phyloP scores from a whole-genome alignment of 371 early-diverging fungal genomes.

The Syncephalis plumigaleata region DNA sequence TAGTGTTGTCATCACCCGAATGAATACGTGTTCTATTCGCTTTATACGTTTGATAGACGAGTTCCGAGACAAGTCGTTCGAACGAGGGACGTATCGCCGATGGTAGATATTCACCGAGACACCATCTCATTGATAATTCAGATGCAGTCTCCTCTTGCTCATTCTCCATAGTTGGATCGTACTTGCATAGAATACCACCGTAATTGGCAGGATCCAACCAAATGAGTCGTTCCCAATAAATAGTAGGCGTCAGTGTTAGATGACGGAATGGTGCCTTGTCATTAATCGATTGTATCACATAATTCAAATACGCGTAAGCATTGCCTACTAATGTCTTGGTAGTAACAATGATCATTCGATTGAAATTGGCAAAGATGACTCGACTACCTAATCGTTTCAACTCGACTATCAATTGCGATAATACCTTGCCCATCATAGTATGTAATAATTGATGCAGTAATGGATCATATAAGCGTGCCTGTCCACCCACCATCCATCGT shows the following conservation, averaged over 20 bases:
- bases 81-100: conserved; percentile 49
- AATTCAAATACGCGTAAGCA: conserved; percentile 54
- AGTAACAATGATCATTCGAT: conserved; percentile 64
- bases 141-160: conserved; percentile 7
- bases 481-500: conserved; percentile 71
- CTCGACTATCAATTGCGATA: conserved; percentile 63
- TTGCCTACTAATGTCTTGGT: conserved; percentile 49
- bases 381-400: conserved; percentile 54
- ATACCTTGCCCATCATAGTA: conserved; percentile 75
- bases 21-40: neutral
- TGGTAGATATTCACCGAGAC: conserved; percentile 73
- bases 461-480: conserved; percentile 70
- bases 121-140: conserved; percentile 58
- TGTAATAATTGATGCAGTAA: conserved; percentile 56
- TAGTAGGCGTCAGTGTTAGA: conserved; percentile 32
- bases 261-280: conserved; percentile 57
- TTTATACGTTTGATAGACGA: conserved; percentile 24
- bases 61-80: conserved; percentile 26
- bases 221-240: conserved; percentile 63
- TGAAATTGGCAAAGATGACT: conserved; percentile 63
- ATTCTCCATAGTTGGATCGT: conserved; percentile 12
- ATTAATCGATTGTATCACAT: conserved; percentile 44
- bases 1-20: too few relatives aligned
- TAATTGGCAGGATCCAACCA: conserved; percentile 91
- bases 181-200: conserved; percentile 42